phyloP scores from a whole-genome alignment of 129 eudicot species.

The Pseudognaphalium luteoalbum region DNA sequence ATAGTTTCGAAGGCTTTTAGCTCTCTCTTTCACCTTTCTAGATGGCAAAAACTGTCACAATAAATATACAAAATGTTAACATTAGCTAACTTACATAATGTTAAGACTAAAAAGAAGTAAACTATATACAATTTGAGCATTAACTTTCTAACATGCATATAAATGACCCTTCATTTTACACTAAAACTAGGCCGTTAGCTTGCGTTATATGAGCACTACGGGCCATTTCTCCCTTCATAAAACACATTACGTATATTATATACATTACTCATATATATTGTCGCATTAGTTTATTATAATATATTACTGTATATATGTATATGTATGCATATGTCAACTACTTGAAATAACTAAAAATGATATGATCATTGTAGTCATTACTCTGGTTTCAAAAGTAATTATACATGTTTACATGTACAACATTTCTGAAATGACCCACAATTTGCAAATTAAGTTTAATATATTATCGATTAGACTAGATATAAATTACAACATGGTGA shows the following conservation, averaged over 20 bases:
- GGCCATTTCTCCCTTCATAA: not conserved
- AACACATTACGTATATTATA: not conserved
- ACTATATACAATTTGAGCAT: too few relatives aligned
- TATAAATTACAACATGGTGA: not conserved
- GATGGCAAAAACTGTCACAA: constrained; percentile 75
- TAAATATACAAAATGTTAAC: not conserved
- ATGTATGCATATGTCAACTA: not conserved
- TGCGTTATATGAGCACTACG: too few relatives aligned
- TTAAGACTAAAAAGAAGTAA: too few relatives aligned
- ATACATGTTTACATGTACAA: not conserved
- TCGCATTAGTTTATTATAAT: too few relatives aligned
- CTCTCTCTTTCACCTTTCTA: constrained; percentile 72
- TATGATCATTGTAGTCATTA: not conserved
- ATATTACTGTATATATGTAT: too few relatives aligned
- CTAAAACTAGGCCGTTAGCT: too few relatives aligned
- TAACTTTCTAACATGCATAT: too few relatives aligned
- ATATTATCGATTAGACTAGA: too few relatives aligned
- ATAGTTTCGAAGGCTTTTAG: constrained; percentile 45
- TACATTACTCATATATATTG: too few relatives aligned
- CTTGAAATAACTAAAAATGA: not conserved
- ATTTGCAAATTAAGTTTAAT: not conserved
- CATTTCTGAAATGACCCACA: not conserved
- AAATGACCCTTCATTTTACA: too few relatives aligned
- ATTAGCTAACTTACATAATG: too few relatives aligned
- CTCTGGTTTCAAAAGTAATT: not conserved